Base-by-base conservation (phyloP, 78 protist genomes). In the Capsaspora owczarzaki region DNA sequence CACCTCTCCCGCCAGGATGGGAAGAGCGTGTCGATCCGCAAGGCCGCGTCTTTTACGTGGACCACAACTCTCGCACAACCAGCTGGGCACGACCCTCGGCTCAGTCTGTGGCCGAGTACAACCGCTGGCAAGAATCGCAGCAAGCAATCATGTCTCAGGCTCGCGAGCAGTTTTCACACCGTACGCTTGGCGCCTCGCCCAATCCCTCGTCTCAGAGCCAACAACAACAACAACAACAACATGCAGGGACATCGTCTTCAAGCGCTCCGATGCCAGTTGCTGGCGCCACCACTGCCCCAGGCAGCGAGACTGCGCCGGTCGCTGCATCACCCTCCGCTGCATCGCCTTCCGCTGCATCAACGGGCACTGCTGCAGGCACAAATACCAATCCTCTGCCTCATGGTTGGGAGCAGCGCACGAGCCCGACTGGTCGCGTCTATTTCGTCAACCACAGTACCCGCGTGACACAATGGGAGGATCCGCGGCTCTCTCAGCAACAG, bases 391-490 rank as follows among this genome's bases (percentile, higher is more conserved):
- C 72, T 8, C 72, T 69, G 25, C 76, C 76, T 1, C 27, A 53
- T 4, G 77, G 77, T 22, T 89, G 86, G 86, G 89, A 89, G 68
- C 37, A 66, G 84, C 76, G 75, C n/a, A 0, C 5, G 2, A 83
- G 85, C 40, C 83, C 85, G 37, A 69, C 81, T 35, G 92, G 92
- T 27, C 69, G 77, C 2, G 89, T 76, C 72, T 89, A 78, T 69
- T 89, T 31, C 49, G 85, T 89, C 74, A 81, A 89, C 81, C 92
- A 89, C 89, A 80, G 37, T 31, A 61, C 79, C 22, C 49, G 79
- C 20, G 19, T 5, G 27, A 89, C 89, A 38, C n/a, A 71, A 66
- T 84, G 88, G 92, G 76, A 40, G 3, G 83, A 83, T 37, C 86
- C 77, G 37, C 77, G 77, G 19, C n/a, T n/a, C n/a, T n/a, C n/a